These are phyloP conservation scores for Didymosphaeria variabile DNA, from an alignment of 2,329 filamentous ascomycete species.

Conservation along the genomic window DNA sequence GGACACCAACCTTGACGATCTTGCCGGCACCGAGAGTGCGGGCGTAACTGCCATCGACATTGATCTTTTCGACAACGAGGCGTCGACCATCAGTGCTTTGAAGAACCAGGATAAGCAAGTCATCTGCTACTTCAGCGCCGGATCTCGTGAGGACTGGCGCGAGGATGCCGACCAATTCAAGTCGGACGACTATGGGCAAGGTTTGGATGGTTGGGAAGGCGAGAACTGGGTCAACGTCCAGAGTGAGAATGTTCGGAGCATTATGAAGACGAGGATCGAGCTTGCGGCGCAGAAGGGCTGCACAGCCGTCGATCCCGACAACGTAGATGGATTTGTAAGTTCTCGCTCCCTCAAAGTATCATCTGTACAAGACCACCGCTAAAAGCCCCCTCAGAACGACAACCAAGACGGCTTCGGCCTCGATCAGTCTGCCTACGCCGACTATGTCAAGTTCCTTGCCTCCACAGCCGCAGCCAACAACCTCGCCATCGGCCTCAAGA, in stretches of 20 bases:
- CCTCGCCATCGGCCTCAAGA: conserved; percentile 73
- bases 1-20: conserved; percentile 11
- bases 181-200: conserved; percentile 54
- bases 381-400: conserved; percentile 15
- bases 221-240: conserved; percentile 73
- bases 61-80: conserved; percentile 63
- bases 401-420: conserved; percentile 70
- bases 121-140: conserved; percentile 79
- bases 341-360: not conserved
- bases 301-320: conserved; percentile 74
- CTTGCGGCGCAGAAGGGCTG: conserved; percentile 69
- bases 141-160: conserved; percentile 71
- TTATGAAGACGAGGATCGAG: conserved; percentile 69
- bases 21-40: conserved; percentile 32
- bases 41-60: conserved; percentile 63
- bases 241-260: conserved; percentile 64
- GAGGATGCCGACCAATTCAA: conserved; percentile 54
- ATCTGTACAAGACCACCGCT: too few relatives aligned
- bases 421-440: conserved; percentile 63
- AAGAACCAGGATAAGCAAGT: conserved; percentile 64
- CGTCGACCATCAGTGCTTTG: conserved; percentile 50
- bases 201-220: conserved; percentile 68
- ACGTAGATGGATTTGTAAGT: conserved; percentile 70
- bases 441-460: conserved; percentile 69
- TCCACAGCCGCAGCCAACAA: conserved; percentile 60